These are phyloP conservation scores for Trametes meyenii DNA, from an alignment of 768 basidiomycete genomes.

Conservation along the genomic window DNA sequence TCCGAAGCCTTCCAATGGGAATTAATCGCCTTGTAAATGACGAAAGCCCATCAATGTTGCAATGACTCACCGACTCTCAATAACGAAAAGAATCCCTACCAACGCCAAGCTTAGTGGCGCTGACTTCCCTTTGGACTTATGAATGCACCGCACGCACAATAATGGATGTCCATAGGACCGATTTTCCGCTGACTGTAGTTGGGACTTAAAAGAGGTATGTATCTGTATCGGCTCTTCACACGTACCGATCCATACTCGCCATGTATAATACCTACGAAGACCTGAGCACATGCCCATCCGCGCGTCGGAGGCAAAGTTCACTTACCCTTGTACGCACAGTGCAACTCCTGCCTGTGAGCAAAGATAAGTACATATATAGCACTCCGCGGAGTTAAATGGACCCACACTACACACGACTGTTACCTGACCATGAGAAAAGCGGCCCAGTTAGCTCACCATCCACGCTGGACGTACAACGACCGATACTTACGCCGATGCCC, in stretches of 20 bases:
- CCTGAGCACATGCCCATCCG: neutral
- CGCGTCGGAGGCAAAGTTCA: neutral
- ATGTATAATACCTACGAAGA: slow-evolving; percentile 16
- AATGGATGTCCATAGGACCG: neutral
- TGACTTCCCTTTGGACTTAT: neutral
- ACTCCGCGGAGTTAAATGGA: neutral
- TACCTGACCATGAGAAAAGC: slow-evolving; percentile 5
- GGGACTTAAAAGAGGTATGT: neutral
- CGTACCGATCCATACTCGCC: slow-evolving; percentile 20
- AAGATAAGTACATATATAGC: neutral
- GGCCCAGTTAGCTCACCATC: neutral
- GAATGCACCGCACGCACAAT: slow-evolving; percentile 1
- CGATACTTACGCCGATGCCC: slow-evolving; percentile 15
- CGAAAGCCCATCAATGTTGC: neutral
- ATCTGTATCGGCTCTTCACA: no score
- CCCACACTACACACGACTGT: slow-evolving; percentile 14
- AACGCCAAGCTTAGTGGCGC: neutral
- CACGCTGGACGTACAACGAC: neutral
- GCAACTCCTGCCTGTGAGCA: slow-evolving; percentile 9
- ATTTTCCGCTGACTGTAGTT: slow-evolving; percentile 9
- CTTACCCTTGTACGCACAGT: slow-evolving; percentile 19
- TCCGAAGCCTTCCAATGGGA: neutral
- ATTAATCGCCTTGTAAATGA: no score
- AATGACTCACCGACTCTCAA: slow-evolving; percentile 11
- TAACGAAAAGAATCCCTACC: slow-evolving; percentile 7